phyloP scores from a whole-genome alignment of 257 asterid species.

The Gardenia jasminoides region DNA sequence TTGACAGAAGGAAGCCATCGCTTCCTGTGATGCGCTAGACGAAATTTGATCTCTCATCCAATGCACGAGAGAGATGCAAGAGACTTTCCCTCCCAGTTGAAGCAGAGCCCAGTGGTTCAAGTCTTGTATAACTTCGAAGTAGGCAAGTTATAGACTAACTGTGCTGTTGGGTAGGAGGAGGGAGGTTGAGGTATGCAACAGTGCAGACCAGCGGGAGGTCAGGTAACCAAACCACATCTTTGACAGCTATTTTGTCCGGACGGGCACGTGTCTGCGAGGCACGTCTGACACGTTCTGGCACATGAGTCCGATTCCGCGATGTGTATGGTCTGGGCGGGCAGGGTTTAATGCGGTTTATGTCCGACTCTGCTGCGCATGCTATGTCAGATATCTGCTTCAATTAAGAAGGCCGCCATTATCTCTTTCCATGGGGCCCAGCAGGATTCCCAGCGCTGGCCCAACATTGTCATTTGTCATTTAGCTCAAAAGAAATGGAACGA shows the following conservation, averaged over 20 bases:
- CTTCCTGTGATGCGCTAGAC: no score
- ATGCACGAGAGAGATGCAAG: no score
- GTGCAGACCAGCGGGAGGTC: neutral
- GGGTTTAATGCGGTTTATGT: neutral
- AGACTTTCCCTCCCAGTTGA: no score
- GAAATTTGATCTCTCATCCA: no score
- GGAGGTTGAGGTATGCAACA: neutral
- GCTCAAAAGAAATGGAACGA: no score
- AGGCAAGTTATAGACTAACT: no score
- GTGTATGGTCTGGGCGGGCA: neutral
- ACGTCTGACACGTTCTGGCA: slow-evolving; percentile 16
- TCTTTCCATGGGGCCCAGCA: neutral
- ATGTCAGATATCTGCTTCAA: slow-evolving; percentile 11
- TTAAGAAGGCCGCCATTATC: neutral
- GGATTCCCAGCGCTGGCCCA: no score
- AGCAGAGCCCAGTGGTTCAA: no score
- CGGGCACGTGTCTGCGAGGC: neutral
- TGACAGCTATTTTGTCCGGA: slow-evolving; percentile 12
- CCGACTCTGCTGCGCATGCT: slow-evolving; percentile 18
- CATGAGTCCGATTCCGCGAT: slow-evolving; percentile 6
- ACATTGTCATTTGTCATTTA: no score
- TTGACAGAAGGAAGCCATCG: no score
- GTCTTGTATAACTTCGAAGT: no score
- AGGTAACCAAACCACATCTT: neutral
- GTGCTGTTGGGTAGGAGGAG: neutral